phyloP scores from a whole-genome alignment of 768 basidiomycete species.

The Termitomyces sp. region DNA sequence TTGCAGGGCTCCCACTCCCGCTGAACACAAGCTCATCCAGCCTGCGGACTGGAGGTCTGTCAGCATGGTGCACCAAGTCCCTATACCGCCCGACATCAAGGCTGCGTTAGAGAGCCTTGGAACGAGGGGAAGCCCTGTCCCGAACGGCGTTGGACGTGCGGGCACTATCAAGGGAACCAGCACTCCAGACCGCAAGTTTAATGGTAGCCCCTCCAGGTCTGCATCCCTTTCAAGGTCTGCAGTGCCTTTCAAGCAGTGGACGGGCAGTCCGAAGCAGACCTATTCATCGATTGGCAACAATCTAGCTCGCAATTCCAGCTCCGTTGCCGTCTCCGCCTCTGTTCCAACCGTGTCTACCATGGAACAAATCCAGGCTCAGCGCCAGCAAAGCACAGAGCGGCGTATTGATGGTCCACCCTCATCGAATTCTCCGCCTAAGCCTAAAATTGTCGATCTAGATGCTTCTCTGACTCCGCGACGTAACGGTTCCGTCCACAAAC shows the following conservation, averaged over 20 bases:
- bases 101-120: slow-evolving; percentile 53
- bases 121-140: slow-evolving; percentile 28
- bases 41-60: slow-evolving; percentile 80
- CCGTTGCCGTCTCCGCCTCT: slow-evolving; percentile 35
- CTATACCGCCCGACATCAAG: slow-evolving; percentile 70
- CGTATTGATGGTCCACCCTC: slow-evolving; percentile 40
- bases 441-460: slow-evolving; percentile 55
- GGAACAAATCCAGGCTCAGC: slow-evolving; percentile 37
- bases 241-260: slow-evolving; percentile 38
- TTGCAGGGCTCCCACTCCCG: slow-evolving; percentile 65
- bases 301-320: slow-evolving; percentile 34
- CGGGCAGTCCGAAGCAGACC: slow-evolving; percentile 49
- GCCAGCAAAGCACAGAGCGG: slow-evolving; percentile 48
- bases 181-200: slow-evolving; percentile 40
- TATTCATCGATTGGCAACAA: slow-evolving; percentile 30
- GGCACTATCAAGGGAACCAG: slow-evolving; percentile 23
- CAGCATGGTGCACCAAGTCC: slow-evolving; percentile 64
- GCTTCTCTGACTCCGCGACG: slow-evolving; percentile 38
- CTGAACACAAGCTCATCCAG: slow-evolving; percentile 57
- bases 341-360: slow-evolving; percentile 39
- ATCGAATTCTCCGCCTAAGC: slow-evolving; percentile 54
- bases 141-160: slow-evolving; percentile 22
- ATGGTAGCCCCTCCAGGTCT: slow-evolving; percentile 33
- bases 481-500: slow-evolving; percentile 27
- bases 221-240: slow-evolving; percentile 22